Base-by-base conservation (phyloP, 495 filamentous ascomycete species). In the Penicillium cosmopolitanum region DNA sequence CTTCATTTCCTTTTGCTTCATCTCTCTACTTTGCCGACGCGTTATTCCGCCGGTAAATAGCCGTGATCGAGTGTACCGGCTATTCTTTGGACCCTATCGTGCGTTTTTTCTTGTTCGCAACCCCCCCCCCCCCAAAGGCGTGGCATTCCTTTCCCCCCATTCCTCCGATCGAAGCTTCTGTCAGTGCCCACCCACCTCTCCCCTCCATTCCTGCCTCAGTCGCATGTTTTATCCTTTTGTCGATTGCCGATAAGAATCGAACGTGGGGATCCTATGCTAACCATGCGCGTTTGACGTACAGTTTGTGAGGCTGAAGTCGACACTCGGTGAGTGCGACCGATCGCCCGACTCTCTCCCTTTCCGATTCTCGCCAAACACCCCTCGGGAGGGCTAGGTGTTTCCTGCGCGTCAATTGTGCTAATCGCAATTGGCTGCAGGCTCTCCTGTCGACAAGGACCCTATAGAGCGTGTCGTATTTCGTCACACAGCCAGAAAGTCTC, bases 81-180 rank as follows among this genome's bases (percentile, higher is more conserved):
- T 46, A 51, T 50, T 56, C 35, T 40, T 54, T 48, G 38, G 52
- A 52, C 15, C 34, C 36, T 53, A 46, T 58, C 53, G 35, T 54
- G 21, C 36, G 23, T 36, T 57, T 61, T 42, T 53, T 55, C 48
- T 57, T 55, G 46, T 35, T 48, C 65, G 66, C 64, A 56, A 66
- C 48, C 57, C 44, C 56, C 66, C 16, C 42, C n/a, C n/a, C n/a
- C n/a, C n/a, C n/a, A n/a, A n/a, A n/a, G 51, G 51, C 43, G 55
- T 62, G 57, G 31, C 60, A 62, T 65, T 67, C 64, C 40, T 63
- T 28, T 50, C 58, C 61, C 67, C 55, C 57, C 69, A 72, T 68
- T 72, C 69, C 89, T 69, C 89, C 86, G 84, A 85, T 81, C 38
- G 74, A 78, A 63, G 72, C 79, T 84, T 87, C 70, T 85, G 84